Conservation (phyloP, 2,329 filamentous ascomycete species). For the Parastagonospora avenae region DNA sequence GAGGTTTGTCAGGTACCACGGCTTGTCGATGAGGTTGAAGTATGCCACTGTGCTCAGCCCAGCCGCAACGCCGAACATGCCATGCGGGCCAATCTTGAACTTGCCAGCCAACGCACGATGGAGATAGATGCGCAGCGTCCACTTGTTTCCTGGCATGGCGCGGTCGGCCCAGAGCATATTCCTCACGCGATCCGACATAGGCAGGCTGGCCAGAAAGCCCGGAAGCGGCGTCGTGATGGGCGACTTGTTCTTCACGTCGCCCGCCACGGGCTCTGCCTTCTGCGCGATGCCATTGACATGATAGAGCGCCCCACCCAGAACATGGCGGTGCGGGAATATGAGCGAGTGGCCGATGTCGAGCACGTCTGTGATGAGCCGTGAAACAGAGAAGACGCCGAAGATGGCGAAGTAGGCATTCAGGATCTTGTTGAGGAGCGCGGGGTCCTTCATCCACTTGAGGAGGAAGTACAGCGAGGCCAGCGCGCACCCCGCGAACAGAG, state of each 20-base stretch:
- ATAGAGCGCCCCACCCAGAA: slow-evolving; percentile 57
- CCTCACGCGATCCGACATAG: slow-evolving; percentile 47
- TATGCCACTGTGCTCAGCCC: slow-evolving; percentile 65
- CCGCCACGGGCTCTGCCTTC: slow-evolving; percentile 41
- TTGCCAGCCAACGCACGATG: slow-evolving; percentile 57
- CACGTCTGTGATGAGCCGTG: slow-evolving; percentile 73
- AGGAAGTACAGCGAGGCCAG: slow-evolving; percentile 82
- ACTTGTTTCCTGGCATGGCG: slow-evolving; percentile 55
- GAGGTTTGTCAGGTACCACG: slow-evolving; percentile 80
- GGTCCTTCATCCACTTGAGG: slow-evolving; percentile 86
- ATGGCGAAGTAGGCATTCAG: slow-evolving; percentile 82
- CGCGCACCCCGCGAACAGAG: slow-evolving; percentile 73
- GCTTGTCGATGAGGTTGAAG: slow-evolving; percentile 65
- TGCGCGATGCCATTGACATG: slow-evolving; percentile 46
- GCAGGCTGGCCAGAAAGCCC: slow-evolving; percentile 54
- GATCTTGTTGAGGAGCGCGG: slow-evolving; percentile 79
- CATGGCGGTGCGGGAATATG: slow-evolving; percentile 76
- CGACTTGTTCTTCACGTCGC: slow-evolving; percentile 24
- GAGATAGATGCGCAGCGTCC: slow-evolving; percentile 58
- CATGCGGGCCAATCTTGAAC: slow-evolving; percentile 60
- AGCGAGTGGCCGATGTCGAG: slow-evolving; percentile 69
- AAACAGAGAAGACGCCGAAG: slow-evolving; percentile 77
- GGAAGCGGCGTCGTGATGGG: slow-evolving; percentile 56
- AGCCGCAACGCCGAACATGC: slow-evolving; percentile 61
- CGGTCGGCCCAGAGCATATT: slow-evolving; percentile 57